Evolutionary conservation across 371 early-diverging fungal species (phyloP).

Genomic region (Batrachochytrium dendrobatidis): DNA sequence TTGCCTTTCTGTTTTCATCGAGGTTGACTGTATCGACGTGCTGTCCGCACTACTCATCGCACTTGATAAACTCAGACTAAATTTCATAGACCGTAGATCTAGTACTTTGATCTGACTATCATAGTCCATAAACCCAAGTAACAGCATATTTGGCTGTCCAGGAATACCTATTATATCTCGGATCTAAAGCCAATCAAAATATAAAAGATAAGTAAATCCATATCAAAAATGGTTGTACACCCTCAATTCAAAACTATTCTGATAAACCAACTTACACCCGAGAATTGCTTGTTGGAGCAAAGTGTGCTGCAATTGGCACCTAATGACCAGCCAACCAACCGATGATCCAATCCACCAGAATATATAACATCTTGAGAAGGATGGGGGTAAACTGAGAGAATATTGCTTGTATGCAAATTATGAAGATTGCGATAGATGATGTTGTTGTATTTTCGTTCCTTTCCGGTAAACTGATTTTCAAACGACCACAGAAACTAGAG

Average conservation of each 20-base stretch:
- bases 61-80: constrained; percentile 7
- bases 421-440: constrained; percentile 3
- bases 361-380: constrained; percentile 4
- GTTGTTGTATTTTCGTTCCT: not conserved
- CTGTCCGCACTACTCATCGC: no score
- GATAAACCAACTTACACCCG: constrained; percentile 2
- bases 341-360: constrained; percentile 9
- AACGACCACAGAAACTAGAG: constrained; percentile 14
- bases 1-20: not conserved
- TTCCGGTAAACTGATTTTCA: constrained; percentile 2
- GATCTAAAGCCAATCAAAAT: constrained; percentile 4
- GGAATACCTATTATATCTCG: constrained; percentile 11
- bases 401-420: constrained; percentile 7
- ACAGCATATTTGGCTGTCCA: constrained; percentile 7
- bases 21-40: not conserved
- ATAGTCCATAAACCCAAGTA: constrained; percentile 9
- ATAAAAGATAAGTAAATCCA: not conserved
- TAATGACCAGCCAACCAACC: constrained; percentile 14
- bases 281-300: not conserved
- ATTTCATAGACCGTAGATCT: constrained; percentile 6
- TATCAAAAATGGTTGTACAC: not conserved
- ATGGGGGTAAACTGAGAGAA: constrained; percentile 4
- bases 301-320: not conserved
- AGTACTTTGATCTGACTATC: constrained; percentile 6
- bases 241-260: no score